These are phyloP conservation scores for Picocystis sp. DNA, from an alignment of 163 green algal species.

Conservation along the genomic window DNA sequence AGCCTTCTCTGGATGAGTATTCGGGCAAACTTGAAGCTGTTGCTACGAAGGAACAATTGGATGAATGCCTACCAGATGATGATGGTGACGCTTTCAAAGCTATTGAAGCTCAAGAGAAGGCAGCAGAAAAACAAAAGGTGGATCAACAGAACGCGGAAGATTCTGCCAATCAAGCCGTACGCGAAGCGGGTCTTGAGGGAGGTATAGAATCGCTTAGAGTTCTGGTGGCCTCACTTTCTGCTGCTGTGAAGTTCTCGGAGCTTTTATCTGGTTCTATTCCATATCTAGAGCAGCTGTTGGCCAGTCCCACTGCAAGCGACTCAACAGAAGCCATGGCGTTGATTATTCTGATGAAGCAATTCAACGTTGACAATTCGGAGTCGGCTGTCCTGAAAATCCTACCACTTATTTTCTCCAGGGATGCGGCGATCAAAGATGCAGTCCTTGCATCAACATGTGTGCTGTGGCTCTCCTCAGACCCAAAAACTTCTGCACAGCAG, in stretches of 20 bases:
- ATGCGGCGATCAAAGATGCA: conserved; percentile 42
- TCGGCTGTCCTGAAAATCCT: conserved; percentile 46
- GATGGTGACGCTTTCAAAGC: too few species aligned
- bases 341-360: conserved; percentile 30
- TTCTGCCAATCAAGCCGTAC: too few species aligned
- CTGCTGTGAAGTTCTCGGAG: conserved; percentile 11
- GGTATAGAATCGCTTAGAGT: conserved; percentile 15
- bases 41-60: background rate
- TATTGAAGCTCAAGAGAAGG: too few species aligned
- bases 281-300: conserved; percentile 45
- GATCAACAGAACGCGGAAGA: too few species aligned
- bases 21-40: conserved; percentile 26
- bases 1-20: conserved; percentile 28
- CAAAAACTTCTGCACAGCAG: conserved; percentile 6
- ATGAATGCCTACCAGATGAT: too few species aligned
- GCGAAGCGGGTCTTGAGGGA: too few species aligned
- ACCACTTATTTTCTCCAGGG: conserved; percentile 51
- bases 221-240: conserved; percentile 25
- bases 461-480: conserved; percentile 41
- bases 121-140: too few species aligned
- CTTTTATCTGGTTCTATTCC: conserved; percentile 34
- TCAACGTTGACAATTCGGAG: conserved; percentile 33
- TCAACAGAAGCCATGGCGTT: conserved; percentile 37
- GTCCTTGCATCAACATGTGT: conserved; percentile 51
- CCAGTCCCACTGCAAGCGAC: conserved; percentile 34